Percentiles rank a stretch among this genome's conserved stretches.
phyloP scores from a whole-genome alignment of 768 basidiomycete species.

The Lactarius deliciosus region DNA sequence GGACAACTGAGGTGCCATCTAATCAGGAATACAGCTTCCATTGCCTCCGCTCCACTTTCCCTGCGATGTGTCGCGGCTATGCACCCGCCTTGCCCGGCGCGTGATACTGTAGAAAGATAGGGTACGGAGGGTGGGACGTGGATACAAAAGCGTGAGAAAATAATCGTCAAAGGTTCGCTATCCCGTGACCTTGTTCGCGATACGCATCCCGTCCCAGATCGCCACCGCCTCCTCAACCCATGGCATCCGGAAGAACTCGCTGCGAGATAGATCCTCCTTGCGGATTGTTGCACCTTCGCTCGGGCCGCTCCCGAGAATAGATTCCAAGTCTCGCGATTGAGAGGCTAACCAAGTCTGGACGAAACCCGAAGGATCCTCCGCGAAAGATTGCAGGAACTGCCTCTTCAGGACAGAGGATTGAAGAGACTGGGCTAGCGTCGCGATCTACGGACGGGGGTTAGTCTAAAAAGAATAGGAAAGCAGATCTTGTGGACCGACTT shows the following conservation, averaged over 20 bases:
- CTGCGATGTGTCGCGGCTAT: background rate
- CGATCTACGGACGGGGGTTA: slow-evolving; percentile 51
- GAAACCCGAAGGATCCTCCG: slow-evolving; percentile 73
- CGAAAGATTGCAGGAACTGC: slow-evolving; percentile 82
- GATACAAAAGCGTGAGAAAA: slow-evolving; percentile 9
- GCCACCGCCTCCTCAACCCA: slow-evolving; percentile 92
- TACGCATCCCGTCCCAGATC: slow-evolving; percentile 76
- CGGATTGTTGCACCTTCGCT: slow-evolving; percentile 74
- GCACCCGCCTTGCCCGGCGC: background rate
- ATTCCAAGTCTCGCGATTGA: slow-evolving; percentile 89
- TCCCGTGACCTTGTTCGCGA: slow-evolving; percentile 43
- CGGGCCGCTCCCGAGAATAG: slow-evolving; percentile 82
- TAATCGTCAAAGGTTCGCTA: background rate
- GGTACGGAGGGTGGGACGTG: too few relatives aligned
- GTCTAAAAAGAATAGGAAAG: background rate
- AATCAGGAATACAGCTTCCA: background rate
- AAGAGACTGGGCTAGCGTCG: slow-evolving; percentile 78
- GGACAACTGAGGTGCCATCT: too few relatives aligned
- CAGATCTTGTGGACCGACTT: slow-evolving; percentile 48
- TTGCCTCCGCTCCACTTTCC: background rate
- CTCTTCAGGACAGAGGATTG: slow-evolving; percentile 86
- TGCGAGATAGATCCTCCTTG: slow-evolving; percentile 85
- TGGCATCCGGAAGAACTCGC: slow-evolving; percentile 87
- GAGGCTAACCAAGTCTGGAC: slow-evolving; percentile 91
- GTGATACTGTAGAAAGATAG: background rate